These are phyloP conservation scores for Lenwebbia sp. DNA, from an alignment of 345 rosid species.

Conservation along the genomic window DNA sequence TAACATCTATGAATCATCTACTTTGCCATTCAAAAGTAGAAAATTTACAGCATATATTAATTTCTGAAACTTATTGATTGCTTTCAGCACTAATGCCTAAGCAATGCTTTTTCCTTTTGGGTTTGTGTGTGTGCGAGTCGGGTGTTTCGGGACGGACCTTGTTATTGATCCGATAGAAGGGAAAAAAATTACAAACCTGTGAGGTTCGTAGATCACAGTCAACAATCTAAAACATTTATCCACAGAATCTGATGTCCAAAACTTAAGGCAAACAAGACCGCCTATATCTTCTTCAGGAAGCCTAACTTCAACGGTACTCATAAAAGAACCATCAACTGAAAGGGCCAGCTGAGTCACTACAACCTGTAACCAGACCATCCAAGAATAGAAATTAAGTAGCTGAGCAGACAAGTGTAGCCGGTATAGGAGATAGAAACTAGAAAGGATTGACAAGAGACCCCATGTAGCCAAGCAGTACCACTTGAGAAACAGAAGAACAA, in stretches of 20 bases:
- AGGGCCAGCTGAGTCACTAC: constrained; percentile 70
- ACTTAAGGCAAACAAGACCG: constrained; percentile 76
- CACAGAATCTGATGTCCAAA: constrained; percentile 55
- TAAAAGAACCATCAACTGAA: constrained; percentile 66
- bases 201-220: constrained; percentile 90
- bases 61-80: background rate
- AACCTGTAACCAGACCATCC: constrained; percentile 24
- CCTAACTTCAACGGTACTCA: constrained; percentile 80
- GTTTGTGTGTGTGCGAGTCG: background rate
- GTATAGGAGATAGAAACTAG: background rate
- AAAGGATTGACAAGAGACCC: background rate
- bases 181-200: constrained; percentile 33
- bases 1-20: background rate
- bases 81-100: background rate
- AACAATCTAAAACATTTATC: constrained; percentile 58
- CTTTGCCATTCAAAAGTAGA: background rate
- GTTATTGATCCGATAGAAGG: background rate
- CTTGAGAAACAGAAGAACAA: background rate
- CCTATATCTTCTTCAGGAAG: constrained; percentile 89
- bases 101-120: background rate
- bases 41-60: background rate
- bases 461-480: background rate
- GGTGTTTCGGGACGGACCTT: background rate
- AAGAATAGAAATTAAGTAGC: constrained; percentile 8
- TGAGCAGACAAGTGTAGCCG: constrained; percentile 6